Conservation (phyloP, 2,329 filamentous ascomycete genomes). For the Zymoseptoria brevis region DNA sequence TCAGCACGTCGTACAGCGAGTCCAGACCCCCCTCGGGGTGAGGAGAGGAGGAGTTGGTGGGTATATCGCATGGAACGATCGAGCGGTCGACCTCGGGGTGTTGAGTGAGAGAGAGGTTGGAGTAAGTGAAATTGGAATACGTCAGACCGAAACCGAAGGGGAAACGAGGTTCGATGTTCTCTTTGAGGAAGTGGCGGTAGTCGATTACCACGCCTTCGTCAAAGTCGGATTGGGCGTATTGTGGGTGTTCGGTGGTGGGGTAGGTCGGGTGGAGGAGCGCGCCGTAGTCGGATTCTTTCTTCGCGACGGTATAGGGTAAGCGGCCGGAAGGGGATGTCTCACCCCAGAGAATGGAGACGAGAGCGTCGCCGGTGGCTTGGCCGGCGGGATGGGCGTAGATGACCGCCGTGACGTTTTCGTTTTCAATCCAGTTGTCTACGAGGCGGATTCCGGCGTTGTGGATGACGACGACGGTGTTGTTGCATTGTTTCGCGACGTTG, state of each 20-base stretch:
- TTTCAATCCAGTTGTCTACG: constrained; percentile 25
- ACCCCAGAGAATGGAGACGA: constrained; percentile 23
- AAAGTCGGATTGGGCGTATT: constrained; percentile 31
- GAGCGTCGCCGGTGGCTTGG: constrained; percentile 17
- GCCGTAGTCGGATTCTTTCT: constrained; percentile 25
- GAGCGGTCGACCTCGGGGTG: constrained; percentile 16
- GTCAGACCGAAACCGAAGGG: constrained; percentile 47
- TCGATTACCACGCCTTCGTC: constrained; percentile 66
- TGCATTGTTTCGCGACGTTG: constrained; percentile 25
- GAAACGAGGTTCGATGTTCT: constrained; percentile 34
- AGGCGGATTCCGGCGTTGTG: constrained; percentile 26
- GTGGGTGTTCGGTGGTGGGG: constrained; percentile 11
- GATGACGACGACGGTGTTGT: constrained; percentile 27
- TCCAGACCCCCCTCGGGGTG: not conserved
- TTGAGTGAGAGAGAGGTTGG: constrained; percentile 52
- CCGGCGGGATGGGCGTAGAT: constrained; percentile 16
- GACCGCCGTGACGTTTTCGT: constrained; percentile 18
- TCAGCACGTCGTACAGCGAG: constrained; percentile 54
- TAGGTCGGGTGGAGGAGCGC: constrained; percentile 33
- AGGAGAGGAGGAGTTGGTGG: not conserved
- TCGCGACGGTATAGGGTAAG: constrained; percentile 27
- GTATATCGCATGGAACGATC: not conserved
- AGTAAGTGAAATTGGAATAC: constrained; percentile 72
- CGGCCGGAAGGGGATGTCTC: constrained; percentile 23
- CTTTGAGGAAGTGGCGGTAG: constrained; percentile 49